Conservation (phyloP, 805 yeast species). For the Yarrowia sp. region DNA sequence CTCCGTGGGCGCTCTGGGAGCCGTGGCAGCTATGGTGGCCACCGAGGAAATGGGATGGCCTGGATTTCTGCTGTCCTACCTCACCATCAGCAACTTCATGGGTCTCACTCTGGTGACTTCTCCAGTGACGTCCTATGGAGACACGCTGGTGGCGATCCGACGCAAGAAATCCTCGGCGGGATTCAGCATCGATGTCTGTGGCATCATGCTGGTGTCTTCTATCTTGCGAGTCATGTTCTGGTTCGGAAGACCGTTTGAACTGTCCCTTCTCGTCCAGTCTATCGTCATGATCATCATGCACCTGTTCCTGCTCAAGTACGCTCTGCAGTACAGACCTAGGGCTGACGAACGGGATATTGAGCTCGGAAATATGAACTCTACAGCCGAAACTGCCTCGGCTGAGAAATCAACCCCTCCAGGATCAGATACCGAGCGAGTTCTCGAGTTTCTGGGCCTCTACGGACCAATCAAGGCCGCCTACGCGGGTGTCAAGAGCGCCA, state of each 20-base stretch:
- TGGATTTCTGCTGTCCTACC: constrained; percentile 39
- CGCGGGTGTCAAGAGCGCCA: not conserved
- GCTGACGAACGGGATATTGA: constrained; percentile 26
- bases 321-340: constrained; percentile 53
- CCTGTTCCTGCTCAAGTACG: constrained; percentile 64
- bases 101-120: constrained; percentile 77
- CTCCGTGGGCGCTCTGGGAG: constrained; percentile 31
- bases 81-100: constrained; percentile 50
- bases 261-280: constrained; percentile 78
- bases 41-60: constrained; percentile 48
- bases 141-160: constrained; percentile 75
- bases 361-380: constrained; percentile 2
- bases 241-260: constrained; percentile 79
- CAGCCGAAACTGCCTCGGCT: not conserved
- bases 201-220: constrained; percentile 84
- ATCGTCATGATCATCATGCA: constrained; percentile 87
- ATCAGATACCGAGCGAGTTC: constrained; percentile 25
- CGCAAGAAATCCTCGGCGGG: constrained; percentile 72
- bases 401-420: constrained; percentile 17
- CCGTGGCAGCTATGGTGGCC: constrained; percentile 37
- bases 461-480: constrained; percentile 10
- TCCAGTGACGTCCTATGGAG: constrained; percentile 86
- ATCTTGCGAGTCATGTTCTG: constrained; percentile 77
- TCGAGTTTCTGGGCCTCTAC: constrained; percentile 11
- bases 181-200: constrained; percentile 90